Base-by-base conservation (phyloP, 2,329 filamentous ascomycete genomes). In the Macrophomina tecta region DNA sequence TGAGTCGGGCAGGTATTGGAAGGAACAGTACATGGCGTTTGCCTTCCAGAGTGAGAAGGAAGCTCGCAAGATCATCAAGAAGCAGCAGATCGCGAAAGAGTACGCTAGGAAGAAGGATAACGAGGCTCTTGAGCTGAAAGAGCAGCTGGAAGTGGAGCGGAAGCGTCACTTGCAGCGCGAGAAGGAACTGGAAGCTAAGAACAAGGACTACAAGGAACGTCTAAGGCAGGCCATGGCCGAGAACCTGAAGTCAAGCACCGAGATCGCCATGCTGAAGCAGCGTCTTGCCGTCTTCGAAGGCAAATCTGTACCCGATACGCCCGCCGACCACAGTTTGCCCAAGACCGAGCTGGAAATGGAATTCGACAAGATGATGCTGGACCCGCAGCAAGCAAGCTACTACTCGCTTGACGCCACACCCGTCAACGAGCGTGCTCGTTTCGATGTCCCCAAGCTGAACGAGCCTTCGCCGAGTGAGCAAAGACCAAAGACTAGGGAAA, bases 1-100 rank as follows among this genome's bases (percentile, higher is more conserved):
- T 1, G 86, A 90, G 68, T 93, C 91, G 4, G 91, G 91, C 6
- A 88, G 86, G 72, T 93, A 91, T 78, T 94, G 91, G 91, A 94
- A 94, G 78, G 85, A 87, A 30, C 87, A 93, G 73, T 94, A 91
- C 72, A 86, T 92, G 70, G 86, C 84, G 65, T 94, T 94, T 73
- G 88, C 91, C 58, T 83, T 87, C 52, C 90, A 91, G 69, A 91
- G 91, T 69, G 88, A 87, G 76, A 85, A 83, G 51, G 90, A 94
- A 77, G 89, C 93, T 83, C 89, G 89, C 80, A 92, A 90, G 80
- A 83, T 94, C 73, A 85, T 94, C 74, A 88, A 87, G 74, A 94
- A 93, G 82, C 92, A 93, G 81, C 87, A 91, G 74, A 83, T 92
- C 69, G 90, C 91, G 67, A 94, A 92, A 79, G 90, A 89, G 65